Evolutionary conservation across 768 basidiomycete species (phyloP).

Genomic region (Tylopilus felleus): DNA sequence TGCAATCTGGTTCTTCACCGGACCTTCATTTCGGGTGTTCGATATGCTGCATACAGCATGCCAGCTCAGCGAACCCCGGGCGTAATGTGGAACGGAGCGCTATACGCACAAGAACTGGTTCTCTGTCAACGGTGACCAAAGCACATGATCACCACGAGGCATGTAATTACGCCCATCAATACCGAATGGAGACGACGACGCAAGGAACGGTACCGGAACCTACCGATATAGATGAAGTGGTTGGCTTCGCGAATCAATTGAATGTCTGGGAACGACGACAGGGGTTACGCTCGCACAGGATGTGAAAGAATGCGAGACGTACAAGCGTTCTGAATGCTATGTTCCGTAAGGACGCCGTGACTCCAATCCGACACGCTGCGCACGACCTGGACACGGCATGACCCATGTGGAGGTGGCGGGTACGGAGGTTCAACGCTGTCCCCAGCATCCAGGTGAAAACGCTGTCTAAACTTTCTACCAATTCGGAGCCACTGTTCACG

Average conservation of each 20-base stretch:
- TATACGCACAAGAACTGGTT: slow-evolving; percentile 83
- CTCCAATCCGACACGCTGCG: slow-evolving; percentile 93
- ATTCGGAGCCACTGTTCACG: slow-evolving; percentile 55
- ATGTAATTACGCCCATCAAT: slow-evolving; percentile 10
- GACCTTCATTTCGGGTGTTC: slow-evolving; percentile 56
- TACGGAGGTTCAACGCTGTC: slow-evolving; percentile 42
- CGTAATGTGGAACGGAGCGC: neutral
- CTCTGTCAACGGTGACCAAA: slow-evolving; percentile 35
- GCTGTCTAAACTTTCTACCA: slow-evolving; percentile 60
- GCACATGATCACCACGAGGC: slow-evolving; percentile 10
- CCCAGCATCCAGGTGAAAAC: slow-evolving; percentile 51
- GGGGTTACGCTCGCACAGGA: neutral
- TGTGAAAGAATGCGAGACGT: slow-evolving; percentile 31
- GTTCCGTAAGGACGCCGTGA: slow-evolving; percentile 85
- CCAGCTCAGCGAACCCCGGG: slow-evolving; percentile 2
- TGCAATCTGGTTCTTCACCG: slow-evolving; percentile 81
- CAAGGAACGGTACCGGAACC: slow-evolving; percentile 24
- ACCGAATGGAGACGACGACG: neutral
- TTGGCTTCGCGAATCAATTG: slow-evolving; percentile 79
- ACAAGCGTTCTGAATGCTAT: slow-evolving; percentile 94
- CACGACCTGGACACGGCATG: slow-evolving; percentile 74
- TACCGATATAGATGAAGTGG: slow-evolving; percentile 92
- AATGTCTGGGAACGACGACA: slow-evolving; percentile 45
- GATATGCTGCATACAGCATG: slow-evolving; percentile 58
- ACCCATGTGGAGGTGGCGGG: slow-evolving; percentile 42